Evolutionary conservation across 2,329 filamentous ascomycete species (phyloP).

Genomic region (Mariannaea sp.): DNA sequence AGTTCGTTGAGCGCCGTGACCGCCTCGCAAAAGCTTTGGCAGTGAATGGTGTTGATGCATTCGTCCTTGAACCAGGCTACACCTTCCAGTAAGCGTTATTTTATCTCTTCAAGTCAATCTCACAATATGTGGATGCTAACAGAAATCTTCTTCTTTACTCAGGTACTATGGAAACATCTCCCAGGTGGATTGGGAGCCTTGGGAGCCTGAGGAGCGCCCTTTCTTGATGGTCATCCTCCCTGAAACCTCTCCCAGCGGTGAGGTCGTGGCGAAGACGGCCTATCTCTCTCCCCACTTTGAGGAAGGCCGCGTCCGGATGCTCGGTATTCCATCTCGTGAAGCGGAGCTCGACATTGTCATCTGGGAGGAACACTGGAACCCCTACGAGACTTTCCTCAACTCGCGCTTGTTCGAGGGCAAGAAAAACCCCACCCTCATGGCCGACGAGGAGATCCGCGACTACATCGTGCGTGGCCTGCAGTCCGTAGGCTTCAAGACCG

Average conservation of each 20-base stretch:
- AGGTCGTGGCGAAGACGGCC: conserved; percentile 57
- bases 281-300: conserved; percentile 66
- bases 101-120: too few species aligned
- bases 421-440: conserved; percentile 54
- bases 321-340: conserved; percentile 60
- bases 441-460: conserved; percentile 68
- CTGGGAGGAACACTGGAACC: conserved; percentile 70
- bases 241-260: conserved; percentile 42
- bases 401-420: conserved; percentile 46
- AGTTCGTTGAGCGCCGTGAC: conserved; percentile 61
- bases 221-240: conserved; percentile 66
- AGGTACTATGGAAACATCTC: conserved; percentile 65
- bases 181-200: conserved; percentile 65
- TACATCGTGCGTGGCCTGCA: conserved; percentile 64
- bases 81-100: conserved; percentile 56
- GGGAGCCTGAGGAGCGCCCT: conserved; percentile 67
- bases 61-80: conserved; percentile 67
- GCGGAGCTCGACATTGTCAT: conserved; percentile 57
- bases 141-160: too few species aligned
- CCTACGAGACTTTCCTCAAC: conserved; percentile 58
- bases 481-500: conserved; percentile 58
- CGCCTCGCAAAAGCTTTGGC: conserved; percentile 61
- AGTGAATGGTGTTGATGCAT: conserved; percentile 58
- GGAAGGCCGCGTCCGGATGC: conserved; percentile 61
- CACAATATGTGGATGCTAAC: too few species aligned